Evolutionary conservation across 139 green algal genomes (phyloP).

Genomic region (Ulvella scutata): DNA sequence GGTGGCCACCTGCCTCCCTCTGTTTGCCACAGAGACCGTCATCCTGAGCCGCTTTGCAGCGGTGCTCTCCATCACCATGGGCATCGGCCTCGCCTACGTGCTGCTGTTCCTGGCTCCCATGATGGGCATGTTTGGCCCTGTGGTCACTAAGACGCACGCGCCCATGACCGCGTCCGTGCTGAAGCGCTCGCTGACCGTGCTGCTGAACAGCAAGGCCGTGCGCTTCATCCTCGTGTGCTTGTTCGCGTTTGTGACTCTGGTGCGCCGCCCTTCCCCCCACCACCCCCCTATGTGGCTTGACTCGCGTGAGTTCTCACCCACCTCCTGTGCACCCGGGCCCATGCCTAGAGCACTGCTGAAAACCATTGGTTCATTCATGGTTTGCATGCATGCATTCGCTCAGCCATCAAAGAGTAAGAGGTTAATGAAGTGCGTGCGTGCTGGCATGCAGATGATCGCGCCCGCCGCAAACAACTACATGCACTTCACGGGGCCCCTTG

Average conservation of each 20-base stretch:
- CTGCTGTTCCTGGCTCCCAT: background rate
- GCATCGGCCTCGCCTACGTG: background rate
- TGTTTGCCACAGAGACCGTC: background rate
- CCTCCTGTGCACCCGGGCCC: too few species aligned
- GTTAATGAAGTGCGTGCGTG: background rate
- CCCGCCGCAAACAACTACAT: background rate
- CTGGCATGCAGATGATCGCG: background rate
- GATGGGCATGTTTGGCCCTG: background rate
- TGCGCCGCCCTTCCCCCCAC: too few species aligned
- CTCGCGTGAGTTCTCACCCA: too few species aligned
- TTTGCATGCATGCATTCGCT: background rate
- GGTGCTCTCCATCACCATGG: background rate
- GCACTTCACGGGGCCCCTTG: background rate
- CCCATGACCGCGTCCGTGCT: background rate
- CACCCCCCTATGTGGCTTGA: too few species aligned
- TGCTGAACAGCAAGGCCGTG: background rate
- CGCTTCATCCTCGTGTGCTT: background rate
- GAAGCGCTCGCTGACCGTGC: background rate
- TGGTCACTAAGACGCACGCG: background rate
- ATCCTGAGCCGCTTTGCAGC: background rate
- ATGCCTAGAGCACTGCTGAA: background rate
- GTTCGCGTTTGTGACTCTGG: background rate
- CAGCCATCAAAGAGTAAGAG: background rate
- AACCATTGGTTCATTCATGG: background rate
- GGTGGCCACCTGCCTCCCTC: constrained; percentile 1